Conservation (phyloP, 306 rosid genomes). For the Lupinus albus region DNA sequence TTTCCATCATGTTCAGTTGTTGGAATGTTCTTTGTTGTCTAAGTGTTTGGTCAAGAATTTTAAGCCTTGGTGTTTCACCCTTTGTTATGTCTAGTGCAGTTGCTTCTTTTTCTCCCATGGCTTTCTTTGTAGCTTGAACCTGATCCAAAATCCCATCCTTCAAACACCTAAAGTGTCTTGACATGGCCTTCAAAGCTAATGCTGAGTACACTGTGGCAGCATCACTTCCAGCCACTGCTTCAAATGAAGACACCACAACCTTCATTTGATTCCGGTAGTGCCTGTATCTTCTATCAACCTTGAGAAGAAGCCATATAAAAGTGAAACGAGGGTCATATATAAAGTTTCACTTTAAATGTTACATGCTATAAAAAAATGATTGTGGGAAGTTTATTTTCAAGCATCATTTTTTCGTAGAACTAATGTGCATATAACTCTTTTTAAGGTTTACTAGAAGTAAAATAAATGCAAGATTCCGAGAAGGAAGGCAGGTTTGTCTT, state of each 20-base stretch:
- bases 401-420: not conserved
- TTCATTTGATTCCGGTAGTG: conserved; percentile 89
- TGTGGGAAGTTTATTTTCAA: not conserved
- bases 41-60: conserved; percentile 68
- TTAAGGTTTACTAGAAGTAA: not conserved
- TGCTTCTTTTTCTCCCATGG: conserved; percentile 86
- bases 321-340: not conserved
- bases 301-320: conserved; percentile 12
- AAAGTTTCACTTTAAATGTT: not conserved
- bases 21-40: conserved; percentile 89
- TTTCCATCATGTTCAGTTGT: conserved; percentile 87
- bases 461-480: conserved; percentile 19
- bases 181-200: conserved; percentile 84
- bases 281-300: conserved; percentile 92
- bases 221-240: conserved; percentile 74
- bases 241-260: conserved; percentile 73
- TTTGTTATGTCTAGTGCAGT: conserved; percentile 68
- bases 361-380: not conserved
- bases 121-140: conserved; percentile 60
- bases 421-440: not conserved
- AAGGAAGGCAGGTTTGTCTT: not conserved
- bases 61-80: conserved; percentile 91
- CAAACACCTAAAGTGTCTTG: conserved; percentile 75
- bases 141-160: conserved; percentile 79
- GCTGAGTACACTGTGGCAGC: conserved; percentile 83